Evolutionary conservation across 164 flowering plant species (phyloP).

Genomic region (Berberis thunbergii): DNA sequence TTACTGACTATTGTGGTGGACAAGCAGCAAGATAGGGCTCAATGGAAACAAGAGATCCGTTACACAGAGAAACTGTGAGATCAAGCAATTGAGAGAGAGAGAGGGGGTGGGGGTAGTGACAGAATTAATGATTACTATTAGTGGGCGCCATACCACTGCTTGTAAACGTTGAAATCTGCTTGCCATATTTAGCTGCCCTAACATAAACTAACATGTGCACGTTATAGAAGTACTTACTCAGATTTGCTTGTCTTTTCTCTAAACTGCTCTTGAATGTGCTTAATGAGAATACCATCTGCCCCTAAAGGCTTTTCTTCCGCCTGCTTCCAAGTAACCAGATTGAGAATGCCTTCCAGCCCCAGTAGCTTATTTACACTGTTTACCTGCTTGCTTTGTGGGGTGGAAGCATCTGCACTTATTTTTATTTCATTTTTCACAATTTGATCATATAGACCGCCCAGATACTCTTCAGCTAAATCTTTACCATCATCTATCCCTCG

Average conservation of each 20-base stretch:
- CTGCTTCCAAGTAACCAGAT: slow-evolving; percentile 82
- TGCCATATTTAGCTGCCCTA: background rate
- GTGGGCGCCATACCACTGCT: background rate
- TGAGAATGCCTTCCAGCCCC: slow-evolving; percentile 93
- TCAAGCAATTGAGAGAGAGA: no score
- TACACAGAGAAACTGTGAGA: no score
- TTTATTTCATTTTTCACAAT: slow-evolving; percentile 95
- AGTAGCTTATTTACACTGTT: slow-evolving; percentile 75
- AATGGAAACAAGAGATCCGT: no score
- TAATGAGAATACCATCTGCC: slow-evolving; percentile 81
- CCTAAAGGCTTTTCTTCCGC: slow-evolving; percentile 90
- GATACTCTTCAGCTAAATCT: slow-evolving; percentile 89
- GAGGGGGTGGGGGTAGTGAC: no score
- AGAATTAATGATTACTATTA: no score
- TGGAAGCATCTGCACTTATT: slow-evolving; percentile 77
- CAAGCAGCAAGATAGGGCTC: no score
- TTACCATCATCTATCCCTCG: slow-evolving; percentile 99
- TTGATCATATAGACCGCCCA: slow-evolving; percentile 82
- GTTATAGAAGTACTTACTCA: slow-evolving; percentile 49
- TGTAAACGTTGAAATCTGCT: background rate
- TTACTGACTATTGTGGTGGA: no score
- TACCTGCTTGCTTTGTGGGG: slow-evolving; percentile 77
- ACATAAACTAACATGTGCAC: background rate
- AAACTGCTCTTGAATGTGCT: slow-evolving; percentile 93
- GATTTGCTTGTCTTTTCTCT: slow-evolving; percentile 85